Evolutionary conservation across 306 rosid genomes (phyloP).

Genomic region (Cucurbita argyrosperma): DNA sequence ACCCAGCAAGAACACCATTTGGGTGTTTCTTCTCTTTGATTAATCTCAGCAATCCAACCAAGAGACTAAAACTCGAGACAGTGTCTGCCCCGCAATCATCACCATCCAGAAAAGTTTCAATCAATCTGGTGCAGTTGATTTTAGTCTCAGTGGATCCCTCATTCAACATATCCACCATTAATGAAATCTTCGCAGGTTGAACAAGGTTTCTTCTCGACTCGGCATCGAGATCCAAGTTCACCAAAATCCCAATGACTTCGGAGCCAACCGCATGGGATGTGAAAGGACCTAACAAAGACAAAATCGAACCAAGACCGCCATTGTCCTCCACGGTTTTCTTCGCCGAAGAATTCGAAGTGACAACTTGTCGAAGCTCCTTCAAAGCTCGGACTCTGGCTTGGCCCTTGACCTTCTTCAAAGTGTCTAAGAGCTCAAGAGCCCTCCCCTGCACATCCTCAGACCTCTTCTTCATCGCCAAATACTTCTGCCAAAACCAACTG

Average conservation of each 20-base stretch:
- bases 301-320: constrained; percentile 31
- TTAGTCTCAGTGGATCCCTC: constrained; percentile 70
- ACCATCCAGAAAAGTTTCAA: constrained; percentile 34
- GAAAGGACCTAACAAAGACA: constrained; percentile 54
- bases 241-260: constrained; percentile 56
- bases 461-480: constrained; percentile 40
- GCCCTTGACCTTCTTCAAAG: constrained; percentile 52
- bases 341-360: constrained; percentile 23
- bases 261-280: constrained; percentile 78
- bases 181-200: constrained; percentile 55
- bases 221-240: constrained; percentile 30
- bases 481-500: constrained; percentile 53
- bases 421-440: constrained; percentile 37
- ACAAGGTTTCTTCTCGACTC: constrained; percentile 32
- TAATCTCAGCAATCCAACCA: constrained; percentile 54
- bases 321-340: constrained; percentile 28
- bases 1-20: constrained; percentile 42
- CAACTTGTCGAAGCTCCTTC: constrained; percentile 35
- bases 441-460: constrained; percentile 55
- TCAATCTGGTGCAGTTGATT: constrained; percentile 59
- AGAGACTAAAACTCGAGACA: constrained; percentile 49
- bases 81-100: constrained; percentile 23
- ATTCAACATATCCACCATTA: constrained; percentile 61
- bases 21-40: constrained; percentile 52
- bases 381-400: constrained; percentile 57